These are phyloP conservation scores for Ophiostoma populinum DNA, from an alignment of 2,329 filamentous ascomycete genomes.

Conservation along the genomic window DNA sequence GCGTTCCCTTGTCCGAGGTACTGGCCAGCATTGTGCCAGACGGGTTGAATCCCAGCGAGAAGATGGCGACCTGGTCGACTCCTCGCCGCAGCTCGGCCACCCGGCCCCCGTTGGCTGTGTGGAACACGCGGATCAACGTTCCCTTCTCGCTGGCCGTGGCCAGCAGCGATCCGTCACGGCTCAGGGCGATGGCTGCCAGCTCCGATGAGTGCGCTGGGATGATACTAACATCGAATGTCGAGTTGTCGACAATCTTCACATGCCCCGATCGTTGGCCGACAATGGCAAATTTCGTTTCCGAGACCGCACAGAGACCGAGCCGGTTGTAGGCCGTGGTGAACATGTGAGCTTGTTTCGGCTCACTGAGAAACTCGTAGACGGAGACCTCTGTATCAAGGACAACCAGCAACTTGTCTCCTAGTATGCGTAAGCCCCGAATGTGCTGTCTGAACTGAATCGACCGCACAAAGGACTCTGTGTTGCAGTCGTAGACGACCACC, in stretches of 20 bases:
- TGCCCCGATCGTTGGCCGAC: conserved; percentile 79
- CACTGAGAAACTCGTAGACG: conserved; percentile 62
- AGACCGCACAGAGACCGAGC: conserved; percentile 62
- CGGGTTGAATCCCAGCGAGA: conserved; percentile 75
- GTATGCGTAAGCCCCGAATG: conserved; percentile 64
- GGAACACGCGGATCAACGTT: conserved; percentile 75
- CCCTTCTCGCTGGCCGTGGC: conserved; percentile 87
- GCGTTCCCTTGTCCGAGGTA: conserved; percentile 89
- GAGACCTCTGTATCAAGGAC: conserved; percentile 68
- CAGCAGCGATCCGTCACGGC: conserved; percentile 60
- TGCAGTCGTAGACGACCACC: conserved; percentile 66
- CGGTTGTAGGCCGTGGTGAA: conserved; percentile 82
- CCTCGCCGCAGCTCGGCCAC: conserved; percentile 75
- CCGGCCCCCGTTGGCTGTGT: conserved; percentile 62
- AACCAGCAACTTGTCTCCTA: conserved; percentile 59
- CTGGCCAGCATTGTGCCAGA: conserved; percentile 66
- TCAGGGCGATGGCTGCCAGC: conserved; percentile 63
- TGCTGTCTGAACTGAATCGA: conserved; percentile 44
- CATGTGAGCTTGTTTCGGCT: conserved; percentile 49
- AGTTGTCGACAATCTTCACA: conserved; percentile 69
- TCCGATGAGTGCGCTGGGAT: conserved; percentile 76
- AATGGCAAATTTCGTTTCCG: conserved; percentile 55
- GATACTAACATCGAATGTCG: conserved; percentile 72
- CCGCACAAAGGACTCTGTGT: conserved; percentile 41
- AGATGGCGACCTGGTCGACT: conserved; percentile 74